Conservation (phyloP, 371 early-diverging fungal species). For the Rhizomucor pusillus region DNA sequence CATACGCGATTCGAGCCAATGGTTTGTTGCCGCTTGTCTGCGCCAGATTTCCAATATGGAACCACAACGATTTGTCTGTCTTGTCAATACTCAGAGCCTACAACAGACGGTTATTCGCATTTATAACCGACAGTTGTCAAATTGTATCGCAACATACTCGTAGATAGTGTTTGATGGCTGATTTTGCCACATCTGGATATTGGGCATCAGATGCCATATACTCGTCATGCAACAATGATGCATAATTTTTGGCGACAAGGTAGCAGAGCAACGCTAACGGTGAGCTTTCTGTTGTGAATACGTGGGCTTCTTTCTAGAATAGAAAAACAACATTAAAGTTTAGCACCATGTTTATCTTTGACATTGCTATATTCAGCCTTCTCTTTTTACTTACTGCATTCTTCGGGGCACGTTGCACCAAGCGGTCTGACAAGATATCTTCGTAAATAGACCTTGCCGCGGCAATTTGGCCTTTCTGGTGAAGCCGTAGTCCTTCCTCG, state of each 20-base stretch:
- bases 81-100: conserved; percentile 58
- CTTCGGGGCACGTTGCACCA: conserved; percentile 37
- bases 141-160: conserved; percentile 30
- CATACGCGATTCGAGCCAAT: conserved; percentile 52
- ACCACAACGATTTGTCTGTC: conserved; percentile 56
- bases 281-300: conserved; percentile 11
- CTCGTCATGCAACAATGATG: conserved; percentile 49
- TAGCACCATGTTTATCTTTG: neutral
- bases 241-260: conserved; percentile 64
- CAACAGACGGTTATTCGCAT: neutral
- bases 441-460: conserved; percentile 45
- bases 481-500: conserved; percentile 45
- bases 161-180: conserved; percentile 49
- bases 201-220: conserved; percentile 10
- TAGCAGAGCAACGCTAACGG: conserved; percentile 46
- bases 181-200: conserved; percentile 21
- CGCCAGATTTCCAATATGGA: conserved; percentile 48
- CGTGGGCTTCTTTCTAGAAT: conserved; percentile 2
- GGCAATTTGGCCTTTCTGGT: conserved; percentile 41
- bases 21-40: conserved; percentile 30
- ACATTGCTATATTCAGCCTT: neutral
- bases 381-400: conserved; percentile 26
- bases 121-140: too few species aligned
- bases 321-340: neutral
- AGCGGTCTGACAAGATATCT: conserved; percentile 41